Evolutionary conservation across 140 eudicot genomes (phyloP).

Genomic region (Cichorium intybus): DNA sequence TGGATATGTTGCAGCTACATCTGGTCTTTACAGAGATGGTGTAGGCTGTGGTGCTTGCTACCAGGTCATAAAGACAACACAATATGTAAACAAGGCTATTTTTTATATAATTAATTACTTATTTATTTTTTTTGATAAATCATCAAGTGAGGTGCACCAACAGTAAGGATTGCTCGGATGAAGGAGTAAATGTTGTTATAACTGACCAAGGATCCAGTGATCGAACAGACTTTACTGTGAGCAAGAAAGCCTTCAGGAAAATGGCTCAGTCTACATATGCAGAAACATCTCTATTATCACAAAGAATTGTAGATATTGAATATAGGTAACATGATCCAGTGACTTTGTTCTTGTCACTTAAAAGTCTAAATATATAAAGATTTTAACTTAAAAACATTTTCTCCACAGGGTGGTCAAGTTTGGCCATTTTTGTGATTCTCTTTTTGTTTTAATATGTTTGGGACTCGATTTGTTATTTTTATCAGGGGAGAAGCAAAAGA

Average conservation of each 20-base stretch:
- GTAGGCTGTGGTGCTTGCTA: no score
- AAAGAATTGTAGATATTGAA: constrained; percentile 69
- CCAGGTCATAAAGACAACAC: no score
- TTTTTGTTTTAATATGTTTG: no score
- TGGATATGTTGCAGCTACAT: constrained; percentile 71
- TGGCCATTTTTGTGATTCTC: no score
- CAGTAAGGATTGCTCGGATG: constrained; percentile 39
- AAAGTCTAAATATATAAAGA: background rate
- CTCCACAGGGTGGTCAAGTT: constrained; percentile 64
- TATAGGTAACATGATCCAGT: constrained; percentile 48
- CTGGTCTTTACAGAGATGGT: no score
- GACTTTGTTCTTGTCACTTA: no score
- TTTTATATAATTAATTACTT: background rate
- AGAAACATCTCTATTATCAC: constrained; percentile 53
- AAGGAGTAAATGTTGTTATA: no score
- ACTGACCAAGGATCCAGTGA: no score
- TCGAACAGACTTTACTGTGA: no score
- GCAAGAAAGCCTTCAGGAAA: constrained; percentile 57
- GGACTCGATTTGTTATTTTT: no score
- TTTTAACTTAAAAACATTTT: background rate
- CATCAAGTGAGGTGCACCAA: constrained; percentile 67
- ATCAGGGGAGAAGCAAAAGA: no score
- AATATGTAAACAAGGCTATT: background rate
- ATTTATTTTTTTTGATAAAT: background rate
- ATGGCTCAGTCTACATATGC: constrained; percentile 78